phyloP scores from a whole-genome alignment of 441 rosid species.

The Populus hybrid region DNA sequence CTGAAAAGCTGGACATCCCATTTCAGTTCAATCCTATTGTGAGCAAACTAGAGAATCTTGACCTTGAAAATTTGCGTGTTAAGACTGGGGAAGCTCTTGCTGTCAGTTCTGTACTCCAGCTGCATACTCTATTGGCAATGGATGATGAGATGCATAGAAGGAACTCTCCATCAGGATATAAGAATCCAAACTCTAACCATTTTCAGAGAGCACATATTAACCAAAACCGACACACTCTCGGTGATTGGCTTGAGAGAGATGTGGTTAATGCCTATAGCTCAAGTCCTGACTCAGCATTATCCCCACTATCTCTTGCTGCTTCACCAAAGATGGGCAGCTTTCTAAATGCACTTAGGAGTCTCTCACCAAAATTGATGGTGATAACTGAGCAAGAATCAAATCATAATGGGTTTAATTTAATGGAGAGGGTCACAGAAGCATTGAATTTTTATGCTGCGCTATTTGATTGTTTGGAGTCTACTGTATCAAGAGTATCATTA shows the following conservation, averaged over 20 bases:
- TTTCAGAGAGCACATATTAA: slow-evolving; percentile 38
- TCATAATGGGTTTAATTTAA: slow-evolving; percentile 61
- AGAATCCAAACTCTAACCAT: slow-evolving; percentile 24
- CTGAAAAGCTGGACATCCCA: slow-evolving; percentile 64
- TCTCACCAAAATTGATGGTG: slow-evolving; percentile 82
- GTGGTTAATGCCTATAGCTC: slow-evolving; percentile 24
- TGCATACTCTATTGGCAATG: slow-evolving; percentile 53
- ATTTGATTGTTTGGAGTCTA: slow-evolving; percentile 87
- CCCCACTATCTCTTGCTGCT: slow-evolving; percentile 41
- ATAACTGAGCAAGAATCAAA: slow-evolving; percentile 89
- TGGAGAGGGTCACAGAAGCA: slow-evolving; percentile 77
- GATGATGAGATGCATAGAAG: slow-evolving; percentile 44
- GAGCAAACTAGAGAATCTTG: slow-evolving; percentile 56
- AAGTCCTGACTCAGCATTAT: slow-evolving; percentile 51
- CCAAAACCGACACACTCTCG: slow-evolving; percentile 44
- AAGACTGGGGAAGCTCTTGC: slow-evolving; percentile 81
- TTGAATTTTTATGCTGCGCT: slow-evolving; percentile 78
- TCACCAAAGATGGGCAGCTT: slow-evolving; percentile 62
- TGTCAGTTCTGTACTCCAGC: slow-evolving; percentile 60
- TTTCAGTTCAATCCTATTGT: slow-evolving; percentile 60
- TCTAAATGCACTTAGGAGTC: slow-evolving; percentile 60
- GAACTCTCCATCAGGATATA: slow-evolving; percentile 39
- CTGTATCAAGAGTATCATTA: slow-evolving; percentile 55
- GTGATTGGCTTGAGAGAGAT: slow-evolving; percentile 71
- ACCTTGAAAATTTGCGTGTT: slow-evolving; percentile 49